Base-by-base conservation (phyloP, 495 filamentous ascomycete species). In the Friedmanniomyces simplex region DNA sequence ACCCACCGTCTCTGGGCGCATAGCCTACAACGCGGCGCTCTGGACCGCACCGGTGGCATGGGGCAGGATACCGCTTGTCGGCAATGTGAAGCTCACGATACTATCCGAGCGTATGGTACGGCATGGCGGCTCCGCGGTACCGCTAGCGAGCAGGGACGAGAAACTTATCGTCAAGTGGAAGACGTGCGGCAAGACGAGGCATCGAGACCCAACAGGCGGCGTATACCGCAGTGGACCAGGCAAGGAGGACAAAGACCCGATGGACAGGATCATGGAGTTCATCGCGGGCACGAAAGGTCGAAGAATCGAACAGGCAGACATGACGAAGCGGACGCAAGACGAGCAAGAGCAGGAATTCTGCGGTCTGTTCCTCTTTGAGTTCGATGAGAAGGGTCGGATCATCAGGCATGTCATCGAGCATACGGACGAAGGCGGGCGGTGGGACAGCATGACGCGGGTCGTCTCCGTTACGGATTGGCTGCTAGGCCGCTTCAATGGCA, bases 41-140 rank as follows among this genome's bases (percentile, higher is more conserved):
- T 96, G 91, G 91, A 95, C 93, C 1, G 84, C 89, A 0, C 93
- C 93, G 0, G 81, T 98, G 24, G 94, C 91, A 18, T 98, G 93
- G 93, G 91, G 94, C 63, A 83, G 86, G 37, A 76, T 98, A 0
- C 93, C 93, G 11, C 76, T 96, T 0, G 77, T 96, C 24, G 89
- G 91, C 36, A 94, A 95, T 65, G 87, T 95, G 4, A 83, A 83
- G 60, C 79, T 98, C 1, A 81, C 87, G 52, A 94, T 98, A 28
- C 71, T 93, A 0, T 88, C 84, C 6, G 91, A 95, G 74, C 82
- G 91, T 26, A 90, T 97, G 75, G 79, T 91, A n/a, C 63, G 64
- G 32, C 84, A 81, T 61, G 70, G 66, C 68, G 42, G 71, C 73
- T 7, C 62, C n/a, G 59, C 60, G 18, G 49, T 57, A 13, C 20